These are phyloP conservation scores for Talaromyces nanjingensis DNA, from an alignment of 495 filamentous ascomycete genomes.

Conservation along the genomic window DNA sequence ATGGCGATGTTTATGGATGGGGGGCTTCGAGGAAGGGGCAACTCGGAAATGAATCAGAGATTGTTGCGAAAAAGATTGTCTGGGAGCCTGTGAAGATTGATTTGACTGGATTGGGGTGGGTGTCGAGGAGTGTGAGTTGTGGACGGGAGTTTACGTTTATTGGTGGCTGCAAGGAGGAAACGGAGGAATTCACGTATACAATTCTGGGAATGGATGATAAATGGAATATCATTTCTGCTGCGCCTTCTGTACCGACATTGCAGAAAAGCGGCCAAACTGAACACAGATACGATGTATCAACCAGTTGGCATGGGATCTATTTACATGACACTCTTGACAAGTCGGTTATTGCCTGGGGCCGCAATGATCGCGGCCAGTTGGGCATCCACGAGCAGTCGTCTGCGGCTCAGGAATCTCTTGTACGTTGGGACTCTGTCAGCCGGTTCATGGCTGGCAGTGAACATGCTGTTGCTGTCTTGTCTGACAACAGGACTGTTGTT, in stretches of 20 bases:
- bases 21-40: constrained; percentile 80
- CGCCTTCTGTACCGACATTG: constrained; percentile 28
- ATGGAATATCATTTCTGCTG: constrained; percentile 48
- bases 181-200: constrained; percentile 20
- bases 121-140: constrained; percentile 21
- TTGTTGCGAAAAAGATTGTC: constrained; percentile 28
- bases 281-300: constrained; percentile 34
- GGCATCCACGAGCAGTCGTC: not conserved
- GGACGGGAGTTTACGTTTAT: constrained; percentile 78
- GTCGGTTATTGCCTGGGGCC: constrained; percentile 49
- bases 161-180: constrained; percentile 32
- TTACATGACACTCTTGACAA: constrained; percentile 38
- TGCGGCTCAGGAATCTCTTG: not conserved
- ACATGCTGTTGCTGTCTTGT: constrained; percentile 65
- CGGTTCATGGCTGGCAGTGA: constrained; percentile 77
- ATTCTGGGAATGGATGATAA: constrained; percentile 63
- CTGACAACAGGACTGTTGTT: constrained; percentile 47
- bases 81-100: constrained; percentile 53
- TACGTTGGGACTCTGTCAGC: not conserved
- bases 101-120: not conserved
- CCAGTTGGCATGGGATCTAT: constrained; percentile 79
- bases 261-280: constrained; percentile 14
- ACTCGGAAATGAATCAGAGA: constrained; percentile 44
- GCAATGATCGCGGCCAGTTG: constrained; percentile 77
- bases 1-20: constrained; percentile 83